Evolutionary conservation across 1,139 yeast genomes (phyloP), one percentile per base, ranked within the genome.

Genomic region (Geotrichum candidum): DNA sequence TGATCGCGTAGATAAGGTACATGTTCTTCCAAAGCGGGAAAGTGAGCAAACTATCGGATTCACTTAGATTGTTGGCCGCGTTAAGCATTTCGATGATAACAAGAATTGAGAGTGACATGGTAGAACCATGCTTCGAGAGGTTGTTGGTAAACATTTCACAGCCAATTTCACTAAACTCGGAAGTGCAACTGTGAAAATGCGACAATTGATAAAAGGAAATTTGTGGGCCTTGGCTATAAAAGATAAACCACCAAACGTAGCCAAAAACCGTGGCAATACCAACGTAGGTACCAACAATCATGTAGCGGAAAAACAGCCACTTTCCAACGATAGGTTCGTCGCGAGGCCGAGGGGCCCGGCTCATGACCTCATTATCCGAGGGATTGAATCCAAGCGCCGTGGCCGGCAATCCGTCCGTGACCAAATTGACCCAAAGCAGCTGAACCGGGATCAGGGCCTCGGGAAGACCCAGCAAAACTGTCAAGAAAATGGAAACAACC

Each of bases 261-360:
- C 79, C 79, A 62, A 73, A 74, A n/a, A 77, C 79, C 13, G 80
- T 77, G 3, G 78, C 79, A 51, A 66, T 63, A 33, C 80, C 80
- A 52, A 77, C 79, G 66, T 77, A 77, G 0, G 73, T 65, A 6
- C 80, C 80, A 31, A 77, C 72, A 38, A 77, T 70, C 67, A 76
- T 69, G 63, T 76, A 77, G 63, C 80, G 68, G 64, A 77, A 69
- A 53, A 77, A 69, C 35, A 76, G 67, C 78, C 79, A 76, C 7
- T 69, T 64, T 57, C 74, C 72, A 6, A 77, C 78, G 33, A 77
- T 63, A 0, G 78, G 78, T 60, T 77, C 80, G 58, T 75, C 70
- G 45, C 71, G 69, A 1, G 68, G 69, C 57, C 72, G 71, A 25
- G 78, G 70, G 61, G 73, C 67, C 7, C 74, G 67, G n/a, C 63